These are phyloP conservation scores for Jackrogersella multiformis DNA, from an alignment of 495 filamentous ascomycete species.

Conservation along the genomic window DNA sequence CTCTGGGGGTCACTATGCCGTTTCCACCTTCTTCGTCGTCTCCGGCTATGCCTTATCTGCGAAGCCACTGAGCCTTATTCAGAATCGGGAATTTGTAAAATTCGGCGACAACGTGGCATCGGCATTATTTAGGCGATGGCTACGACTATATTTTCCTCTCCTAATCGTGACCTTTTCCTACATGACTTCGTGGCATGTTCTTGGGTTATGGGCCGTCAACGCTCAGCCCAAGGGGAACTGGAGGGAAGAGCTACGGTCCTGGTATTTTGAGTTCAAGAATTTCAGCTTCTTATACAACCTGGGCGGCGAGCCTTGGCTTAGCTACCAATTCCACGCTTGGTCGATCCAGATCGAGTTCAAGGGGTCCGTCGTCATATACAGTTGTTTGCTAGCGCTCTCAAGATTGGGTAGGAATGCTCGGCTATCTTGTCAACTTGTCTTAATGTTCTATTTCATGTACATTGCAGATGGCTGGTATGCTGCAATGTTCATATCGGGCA, in stretches of 20 bases:
- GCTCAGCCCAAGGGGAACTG: constrained; percentile 51
- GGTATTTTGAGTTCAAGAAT: constrained; percentile 67
- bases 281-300: constrained; percentile 65
- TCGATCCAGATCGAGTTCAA: constrained; percentile 55
- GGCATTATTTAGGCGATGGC: constrained; percentile 58
- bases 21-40: constrained; percentile 62
- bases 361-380: constrained; percentile 59
- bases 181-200: constrained; percentile 60
- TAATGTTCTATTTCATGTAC: constrained; percentile 56
- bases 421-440: constrained; percentile 44
- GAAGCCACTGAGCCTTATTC: constrained; percentile 61
- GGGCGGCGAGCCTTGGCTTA: constrained; percentile 51
- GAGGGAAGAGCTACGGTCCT: constrained; percentile 59
- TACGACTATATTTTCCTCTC: constrained; percentile 56
- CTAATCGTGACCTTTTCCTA: constrained; percentile 60
- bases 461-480: constrained; percentile 58
- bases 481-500: constrained; percentile 57
- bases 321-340: constrained; percentile 55
- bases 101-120: constrained; percentile 50
- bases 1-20: constrained; percentile 61
- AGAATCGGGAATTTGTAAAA: constrained; percentile 51
- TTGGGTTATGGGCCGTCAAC: constrained; percentile 53
- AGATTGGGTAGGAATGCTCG: constrained; percentile 44
- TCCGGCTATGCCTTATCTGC: constrained; percentile 62
- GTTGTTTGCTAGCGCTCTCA: constrained; percentile 55